Base-by-base conservation (phyloP, 2,329 filamentous ascomycete genomes). In the Metarhizium guizhouense region DNA sequence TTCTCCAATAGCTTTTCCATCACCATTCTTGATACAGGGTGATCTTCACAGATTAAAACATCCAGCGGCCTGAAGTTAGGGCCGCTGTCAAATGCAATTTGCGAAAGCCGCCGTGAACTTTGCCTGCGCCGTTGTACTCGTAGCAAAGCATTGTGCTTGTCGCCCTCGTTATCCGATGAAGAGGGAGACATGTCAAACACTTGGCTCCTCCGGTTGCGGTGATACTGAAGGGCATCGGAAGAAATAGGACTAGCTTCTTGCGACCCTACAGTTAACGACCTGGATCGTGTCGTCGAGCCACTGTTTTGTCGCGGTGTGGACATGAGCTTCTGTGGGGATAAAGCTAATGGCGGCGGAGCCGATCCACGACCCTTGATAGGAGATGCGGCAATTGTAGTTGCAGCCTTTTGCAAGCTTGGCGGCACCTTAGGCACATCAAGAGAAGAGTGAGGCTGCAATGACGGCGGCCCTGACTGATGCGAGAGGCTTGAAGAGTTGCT, bases 1-100 rank as follows among this genome's bases (percentile, higher is more conserved):
- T 97, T 99, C 70, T 99, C 94, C 53, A 99, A 80, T 7, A 99
- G 76, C 64, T 95, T 94, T 68, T 99, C 94, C 93, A 99, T 97
- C n/a, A 99, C 93, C 76, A 99, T 85, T 25, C 93, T 84, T 6
- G 94, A 96, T 4, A 99, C 93, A 0, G 94, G 94, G 68, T 99
- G 94, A 65, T 99, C 94, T 72, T 99, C 94, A 68, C 94, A 97
- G 53, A 99, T 95, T 53, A 99, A 78, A 6, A 99, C 88, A 70
- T 99, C 94, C 53, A 99, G 74, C 2, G 94, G 91, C 34, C 94
- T 83, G 72, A 96, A 99, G 40, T 86, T 82, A 3, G 94, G 94
- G 0, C 87, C 87, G 54, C 93, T 91, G 45, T 87, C 82, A 42
- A 95, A 78, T 52, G 86, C 92, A 65, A 97, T 92, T 65, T 95